A percentile compares a stretch with the other conserved stretches of the same genome.
These are phyloP conservation scores for Penicillium sp. DNA, from an alignment of 2,329 filamentous ascomycete species.

Conservation along the genomic window DNA sequence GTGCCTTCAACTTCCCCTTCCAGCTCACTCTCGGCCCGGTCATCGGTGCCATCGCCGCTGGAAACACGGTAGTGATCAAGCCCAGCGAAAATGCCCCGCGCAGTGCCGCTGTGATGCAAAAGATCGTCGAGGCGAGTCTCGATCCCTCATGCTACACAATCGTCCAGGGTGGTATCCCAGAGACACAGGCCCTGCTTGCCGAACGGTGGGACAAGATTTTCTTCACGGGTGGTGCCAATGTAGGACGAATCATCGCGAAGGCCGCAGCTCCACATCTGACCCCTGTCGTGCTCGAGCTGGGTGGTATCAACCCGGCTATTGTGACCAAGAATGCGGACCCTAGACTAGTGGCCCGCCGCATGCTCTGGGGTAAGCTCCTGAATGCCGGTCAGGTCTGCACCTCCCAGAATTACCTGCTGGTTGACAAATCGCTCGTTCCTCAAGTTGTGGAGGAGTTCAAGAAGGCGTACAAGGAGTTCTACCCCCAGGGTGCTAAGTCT, in stretches of 20 bases:
- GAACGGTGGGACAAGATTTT: slow-evolving; percentile 98
- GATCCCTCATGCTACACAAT: slow-evolving; percentile 74
- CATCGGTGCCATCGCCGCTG: slow-evolving; percentile 86
- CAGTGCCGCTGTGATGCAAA: slow-evolving; percentile 74
- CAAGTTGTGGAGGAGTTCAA: slow-evolving; percentile 74
- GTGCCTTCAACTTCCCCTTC: slow-evolving; percentile 90
- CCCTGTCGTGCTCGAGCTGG: slow-evolving; percentile 84
- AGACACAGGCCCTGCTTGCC: slow-evolving; percentile 77
- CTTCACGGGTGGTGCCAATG: slow-evolving; percentile 78
- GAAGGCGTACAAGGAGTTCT: slow-evolving; percentile 70
- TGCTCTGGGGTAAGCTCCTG: slow-evolving; percentile 84
- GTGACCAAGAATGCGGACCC: slow-evolving; percentile 80
- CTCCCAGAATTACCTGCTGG: slow-evolving; percentile 86
- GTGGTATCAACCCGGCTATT: slow-evolving; percentile 88
- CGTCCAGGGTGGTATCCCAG: slow-evolving; percentile 76
- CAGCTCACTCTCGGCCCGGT: slow-evolving; percentile 75
- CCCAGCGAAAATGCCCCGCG: slow-evolving; percentile 79
- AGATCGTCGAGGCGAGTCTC: slow-evolving; percentile 71
- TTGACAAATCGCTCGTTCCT: slow-evolving; percentile 71
- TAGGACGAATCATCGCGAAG: slow-evolving; percentile 83
- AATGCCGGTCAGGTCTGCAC: slow-evolving; percentile 92
- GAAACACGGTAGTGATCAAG: slow-evolving; percentile 87
- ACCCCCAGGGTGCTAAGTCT: slow-evolving; percentile 75
- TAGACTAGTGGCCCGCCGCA: slow-evolving; percentile 73
- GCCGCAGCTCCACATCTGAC: slow-evolving; percentile 89